phyloP scores from a whole-genome alignment of 257 asterid genomes.

The Przewalskia tangutica region DNA sequence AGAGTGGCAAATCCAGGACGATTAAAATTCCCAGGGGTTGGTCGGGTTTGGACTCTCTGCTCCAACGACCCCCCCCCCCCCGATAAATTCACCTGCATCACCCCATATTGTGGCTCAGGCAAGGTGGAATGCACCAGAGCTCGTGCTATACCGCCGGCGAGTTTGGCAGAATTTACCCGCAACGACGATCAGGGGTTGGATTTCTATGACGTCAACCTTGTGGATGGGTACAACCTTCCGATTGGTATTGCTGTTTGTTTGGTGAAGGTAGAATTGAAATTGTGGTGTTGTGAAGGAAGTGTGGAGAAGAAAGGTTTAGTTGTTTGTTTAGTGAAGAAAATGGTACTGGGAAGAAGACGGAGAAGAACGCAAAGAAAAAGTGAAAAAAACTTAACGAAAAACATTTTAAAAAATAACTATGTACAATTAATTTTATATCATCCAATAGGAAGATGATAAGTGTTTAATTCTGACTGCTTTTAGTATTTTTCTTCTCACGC shows the following conservation, averaged over 20 bases:
- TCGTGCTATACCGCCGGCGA: constrained; percentile 86
- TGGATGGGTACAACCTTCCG: constrained; percentile 86
- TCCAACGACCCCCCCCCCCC: constrained; percentile 24
- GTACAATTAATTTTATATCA: neutral
- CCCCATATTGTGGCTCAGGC: constrained; percentile 85
- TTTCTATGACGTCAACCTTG: constrained; percentile 83
- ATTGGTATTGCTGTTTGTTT: constrained; percentile 3
- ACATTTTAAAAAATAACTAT: neutral
- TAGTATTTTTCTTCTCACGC: neutral
- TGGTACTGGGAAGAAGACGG: neutral
- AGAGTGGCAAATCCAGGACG: constrained; percentile 53
- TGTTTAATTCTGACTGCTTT: neutral
- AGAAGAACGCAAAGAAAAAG: no score
- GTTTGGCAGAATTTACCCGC: constrained; percentile 78
- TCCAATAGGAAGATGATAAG: neutral
- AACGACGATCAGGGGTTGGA: constrained; percentile 76
- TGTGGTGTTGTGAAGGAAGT: no score
- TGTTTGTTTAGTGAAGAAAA: no score
- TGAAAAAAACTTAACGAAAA: neutral
- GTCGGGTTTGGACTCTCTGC: constrained; percentile 86
- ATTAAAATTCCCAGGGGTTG: constrained; percentile 55
- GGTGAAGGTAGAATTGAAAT: no score
- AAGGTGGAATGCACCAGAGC: constrained; percentile 51
- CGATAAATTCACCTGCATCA: constrained; percentile 50
- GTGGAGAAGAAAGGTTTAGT: neutral